Evolutionary conservation across 805 yeast species (phyloP).

Genomic region (Nakazawaea wickerhamii): DNA sequence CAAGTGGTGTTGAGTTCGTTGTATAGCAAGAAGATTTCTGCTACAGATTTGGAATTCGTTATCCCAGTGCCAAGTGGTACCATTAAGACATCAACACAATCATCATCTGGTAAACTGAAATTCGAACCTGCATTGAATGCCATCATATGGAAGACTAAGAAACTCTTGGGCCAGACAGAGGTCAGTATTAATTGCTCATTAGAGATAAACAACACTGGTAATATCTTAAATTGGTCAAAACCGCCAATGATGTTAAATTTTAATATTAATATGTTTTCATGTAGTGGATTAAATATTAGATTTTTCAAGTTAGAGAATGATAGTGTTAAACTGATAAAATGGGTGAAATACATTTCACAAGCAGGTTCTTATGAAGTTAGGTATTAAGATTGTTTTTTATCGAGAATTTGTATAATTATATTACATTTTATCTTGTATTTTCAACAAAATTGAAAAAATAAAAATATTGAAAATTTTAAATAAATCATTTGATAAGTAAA

Average conservation of each 20-base stretch:
- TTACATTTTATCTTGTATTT: not conserved
- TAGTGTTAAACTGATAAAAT: constrained; percentile 56
- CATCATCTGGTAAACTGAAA: constrained; percentile 59
- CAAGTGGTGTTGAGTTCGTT: constrained; percentile 57
- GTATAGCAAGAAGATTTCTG: constrained; percentile 51
- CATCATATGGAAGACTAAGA: constrained; percentile 65
- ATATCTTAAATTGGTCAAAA: constrained; percentile 48
- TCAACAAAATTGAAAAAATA: no score
- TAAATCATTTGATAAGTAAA: not conserved
- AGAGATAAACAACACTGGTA: constrained; percentile 34
- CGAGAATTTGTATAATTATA: constrained; percentile 65
- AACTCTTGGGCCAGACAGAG: constrained; percentile 64
- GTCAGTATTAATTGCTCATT: constrained; percentile 46
- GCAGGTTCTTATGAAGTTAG: constrained; percentile 83
- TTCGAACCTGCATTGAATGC: constrained; percentile 60
- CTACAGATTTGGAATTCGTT: constrained; percentile 56
- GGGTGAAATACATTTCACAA: constrained; percentile 76
- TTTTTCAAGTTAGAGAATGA: constrained; percentile 61
- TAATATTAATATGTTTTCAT: constrained; percentile 64
- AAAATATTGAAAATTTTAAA: not conserved
- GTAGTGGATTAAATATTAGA: constrained; percentile 71
- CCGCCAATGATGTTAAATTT: constrained; percentile 76
- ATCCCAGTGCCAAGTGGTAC: constrained; percentile 69
- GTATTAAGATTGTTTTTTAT: constrained; percentile 30
- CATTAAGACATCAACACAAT: constrained; percentile 38